These are phyloP conservation scores for Sporothrix globosa DNA, from an alignment of 2,329 filamentous ascomycete species.

Conservation along the genomic window DNA sequence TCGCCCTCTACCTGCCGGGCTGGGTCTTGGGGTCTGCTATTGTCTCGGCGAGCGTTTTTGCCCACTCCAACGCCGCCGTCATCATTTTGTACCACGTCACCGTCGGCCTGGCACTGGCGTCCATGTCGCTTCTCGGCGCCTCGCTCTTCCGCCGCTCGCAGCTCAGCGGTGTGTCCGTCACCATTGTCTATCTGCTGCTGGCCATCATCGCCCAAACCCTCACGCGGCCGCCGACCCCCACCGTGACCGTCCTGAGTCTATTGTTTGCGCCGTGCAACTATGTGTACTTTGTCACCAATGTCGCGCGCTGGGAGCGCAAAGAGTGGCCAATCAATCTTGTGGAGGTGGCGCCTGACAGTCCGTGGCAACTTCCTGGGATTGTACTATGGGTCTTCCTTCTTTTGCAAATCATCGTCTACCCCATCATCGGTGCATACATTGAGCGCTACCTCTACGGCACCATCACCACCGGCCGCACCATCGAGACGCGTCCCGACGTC, in stretches of 20 bases:
- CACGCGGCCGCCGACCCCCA: conserved; percentile 61
- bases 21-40: conserved; percentile 78
- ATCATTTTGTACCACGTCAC: conserved; percentile 76
- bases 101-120: conserved; percentile 74
- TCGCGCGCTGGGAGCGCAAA: conserved; percentile 75
- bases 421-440: conserved; percentile 71
- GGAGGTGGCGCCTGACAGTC: conserved; percentile 63
- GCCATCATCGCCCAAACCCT: conserved; percentile 81
- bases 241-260: conserved; percentile 70
- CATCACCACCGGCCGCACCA: conserved; percentile 62
- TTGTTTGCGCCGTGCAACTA: conserved; percentile 89
- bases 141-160: conserved; percentile 87
- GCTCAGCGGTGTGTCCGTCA: conserved; percentile 79
- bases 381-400: conserved; percentile 76
- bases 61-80: conserved; percentile 64
- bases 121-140: conserved; percentile 78
- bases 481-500: conserved; percentile 45
- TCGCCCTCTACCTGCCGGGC: conserved; percentile 75
- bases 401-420: conserved; percentile 77
- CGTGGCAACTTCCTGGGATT: conserved; percentile 72
- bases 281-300: conserved; percentile 74
- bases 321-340: conserved; percentile 63
- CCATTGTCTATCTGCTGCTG: conserved; percentile 72
- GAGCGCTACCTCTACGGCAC: conserved; percentile 78
- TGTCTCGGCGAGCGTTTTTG: conserved; percentile 65